Base-by-base conservation (phyloP, 2,329 filamentous ascomycete species). In the Scytalidium lignicola region DNA sequence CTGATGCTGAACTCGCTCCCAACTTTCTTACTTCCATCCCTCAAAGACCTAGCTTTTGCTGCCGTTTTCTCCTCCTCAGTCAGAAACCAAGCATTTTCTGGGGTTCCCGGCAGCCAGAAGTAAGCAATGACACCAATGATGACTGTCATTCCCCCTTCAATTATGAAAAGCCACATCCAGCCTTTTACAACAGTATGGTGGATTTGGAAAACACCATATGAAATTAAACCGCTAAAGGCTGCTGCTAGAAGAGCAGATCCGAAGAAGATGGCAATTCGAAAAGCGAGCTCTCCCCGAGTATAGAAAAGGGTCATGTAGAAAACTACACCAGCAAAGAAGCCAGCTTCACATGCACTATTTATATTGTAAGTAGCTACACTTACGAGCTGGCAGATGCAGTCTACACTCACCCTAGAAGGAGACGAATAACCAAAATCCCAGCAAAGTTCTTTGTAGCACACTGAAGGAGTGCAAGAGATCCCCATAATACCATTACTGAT, bases 261-360 rank as follows among this genome's bases (percentile, higher is more conserved):
- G 41, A 73, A 73, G 57, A 73, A 71, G n/a, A 71, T 67, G 3
- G 69, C 71, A 3, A 69, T 67, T 12, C 70, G 67, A 44, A 73
- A 70, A 1, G 67, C 70, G 55, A 73, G 68, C 50, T 72, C 67
- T 12, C 61, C 58, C 12, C 61, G 59, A 1, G 62, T 63, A 37
- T 76, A 74, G 41, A 80, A 79, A 0, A 76, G 67, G 0, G 76
- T 73, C 7, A 75, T 60, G 53, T 75, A 81, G 60, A 78, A 79
- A 2, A 80, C 75, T 13, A 74, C 71, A 0, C 74, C 69, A 4
- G 75, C 72, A 51, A 78, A 78, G 62, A 79, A 80, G 0, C 74
- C 78, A 0, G 76, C 77, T 61, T 82, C 78, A 70, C 43, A 45
- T 41, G 54, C 43, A 70, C 15, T 48, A 26, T 18, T 41, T n/a